Conservation (phyloP, 2,329 filamentous ascomycete genomes). For the Arthrobotrys entomopaga region DNA sequence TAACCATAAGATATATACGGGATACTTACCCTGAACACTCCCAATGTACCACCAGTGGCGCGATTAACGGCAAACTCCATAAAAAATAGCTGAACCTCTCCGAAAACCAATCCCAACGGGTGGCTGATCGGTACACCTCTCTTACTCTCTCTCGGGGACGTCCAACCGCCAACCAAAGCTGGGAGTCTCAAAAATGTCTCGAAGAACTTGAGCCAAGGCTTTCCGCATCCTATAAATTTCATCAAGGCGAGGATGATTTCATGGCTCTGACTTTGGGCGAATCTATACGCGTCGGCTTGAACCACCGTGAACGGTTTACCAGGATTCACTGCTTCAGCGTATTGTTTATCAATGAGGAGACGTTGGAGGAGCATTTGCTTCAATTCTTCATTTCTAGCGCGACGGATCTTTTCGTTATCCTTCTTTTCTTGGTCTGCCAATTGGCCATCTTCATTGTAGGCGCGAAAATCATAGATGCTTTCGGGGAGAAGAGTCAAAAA, state of each 20-base stretch:
- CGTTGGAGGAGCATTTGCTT: conserved; percentile 69
- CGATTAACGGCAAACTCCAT: conserved; percentile 74
- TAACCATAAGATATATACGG: conserved; percentile 62
- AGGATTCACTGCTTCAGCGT: conserved; percentile 39
- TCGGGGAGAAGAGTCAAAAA: conserved; percentile 49
- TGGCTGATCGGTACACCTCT: conserved; percentile 72
- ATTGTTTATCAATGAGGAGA: conserved; percentile 40
- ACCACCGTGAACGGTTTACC: conserved; percentile 65
- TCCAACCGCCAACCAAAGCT: conserved; percentile 67
- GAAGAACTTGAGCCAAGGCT: conserved; percentile 71
- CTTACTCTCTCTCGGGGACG: conserved; percentile 64
- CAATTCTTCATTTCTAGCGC: conserved; percentile 57
- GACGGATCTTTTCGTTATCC: conserved; percentile 44
- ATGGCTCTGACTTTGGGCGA: conserved; percentile 70
- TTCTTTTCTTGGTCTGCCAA: conserved; percentile 57
- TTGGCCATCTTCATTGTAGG: conserved; percentile 61
- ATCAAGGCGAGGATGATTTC: conserved; percentile 69
- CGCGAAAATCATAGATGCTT: conserved; percentile 50
- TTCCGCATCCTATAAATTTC: conserved; percentile 70
- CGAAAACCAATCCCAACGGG: conserved; percentile 69
- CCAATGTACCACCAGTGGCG: conserved; percentile 65
- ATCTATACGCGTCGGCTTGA: conserved; percentile 70
- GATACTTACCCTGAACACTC: conserved; percentile 33
- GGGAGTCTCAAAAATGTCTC: conserved; percentile 70
- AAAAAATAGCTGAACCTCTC: conserved; percentile 72